These are phyloP conservation scores for Chlamydomonas asymmetrica DNA, from an alignment of 139 green algal species.

Conservation along the genomic window DNA sequence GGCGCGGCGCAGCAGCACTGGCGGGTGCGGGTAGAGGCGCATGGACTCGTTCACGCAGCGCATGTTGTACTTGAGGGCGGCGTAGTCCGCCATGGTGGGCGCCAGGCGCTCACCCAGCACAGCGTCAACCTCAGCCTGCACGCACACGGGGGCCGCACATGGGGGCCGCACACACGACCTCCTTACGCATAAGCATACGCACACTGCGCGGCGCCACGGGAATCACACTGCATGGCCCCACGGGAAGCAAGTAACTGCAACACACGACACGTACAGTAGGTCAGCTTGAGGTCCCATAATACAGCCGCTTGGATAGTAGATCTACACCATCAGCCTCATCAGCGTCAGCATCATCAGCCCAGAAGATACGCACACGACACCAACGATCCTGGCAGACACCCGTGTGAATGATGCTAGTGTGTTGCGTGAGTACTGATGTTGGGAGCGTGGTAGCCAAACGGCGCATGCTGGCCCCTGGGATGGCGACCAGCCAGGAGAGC, in stretches of 20 bases:
- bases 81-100: constrained; percentile 69
- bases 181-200: not conserved
- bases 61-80: constrained; percentile 84
- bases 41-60: constrained; percentile 96
- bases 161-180: constrained; percentile 2
- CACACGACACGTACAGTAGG: no score
- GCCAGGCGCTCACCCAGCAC: constrained; percentile 73
- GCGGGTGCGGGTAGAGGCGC: constrained; percentile 98
- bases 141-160: not conserved
- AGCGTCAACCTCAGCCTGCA: constrained; percentile 85
- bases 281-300: no score
- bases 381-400: no score
- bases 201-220: no score
- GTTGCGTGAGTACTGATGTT: not conserved
- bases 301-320: not conserved
- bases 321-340: no score
- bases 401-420: no score
- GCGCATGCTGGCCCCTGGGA: no score
- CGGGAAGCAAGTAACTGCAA: not conserved
- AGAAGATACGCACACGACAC: no score
- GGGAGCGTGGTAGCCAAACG: not conserved
- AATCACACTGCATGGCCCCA: no score
- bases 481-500: no score
- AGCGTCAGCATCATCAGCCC: no score
- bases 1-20: constrained; percentile 88